Base-by-base conservation (phyloP, 176 grass and related monocot genomes). In the Microstegium vimineum region DNA sequence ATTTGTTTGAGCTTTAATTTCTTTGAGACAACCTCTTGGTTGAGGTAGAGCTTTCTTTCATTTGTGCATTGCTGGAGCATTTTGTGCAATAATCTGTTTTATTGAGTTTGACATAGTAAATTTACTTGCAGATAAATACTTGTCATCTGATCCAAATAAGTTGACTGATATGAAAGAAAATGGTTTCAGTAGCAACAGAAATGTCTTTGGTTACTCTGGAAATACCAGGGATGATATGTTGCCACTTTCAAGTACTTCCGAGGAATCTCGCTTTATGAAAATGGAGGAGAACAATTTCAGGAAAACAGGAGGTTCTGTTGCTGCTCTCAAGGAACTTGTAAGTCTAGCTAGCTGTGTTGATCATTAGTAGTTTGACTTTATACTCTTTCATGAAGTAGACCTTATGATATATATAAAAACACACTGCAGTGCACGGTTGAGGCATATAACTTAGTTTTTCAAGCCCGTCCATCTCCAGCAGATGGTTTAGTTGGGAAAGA, bases 291-390 rank as follows among this genome's bases (percentile, higher is more conserved):
- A 75, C 60, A 77, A 74, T 67, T 87, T 47, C 20, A 84, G 77
- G 69, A 87, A 77, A 86, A 68, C 69, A 82, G 80, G 71, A 52
- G 56, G 82, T 66, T 82, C 90, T 86, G 71, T 95, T 87, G 76
- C 91, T 71, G 89, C 93, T 83, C 93, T 99, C 30, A 95, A 88
- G 73, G 91, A 99, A 87, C 93, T 99, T 76, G 96, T 95, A 88
- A 87, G 89, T 92, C 56, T 59, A 59, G n/a, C 54, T 59, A 25
- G 18, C 38, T 76, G 17, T 57, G 26, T 81, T 65, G 13, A 23
- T 37, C 85, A 25, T 69, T 80, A 70, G 71, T 71, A 6, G 69
- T 80, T 76, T 81, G 79, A 85, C 12, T 15, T 41, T 25, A 4
- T 22, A 3, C 54, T 66, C 20, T 36, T 75, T 89, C 59, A 70